Evolutionary conservation across 805 yeast genomes (phyloP).

Genomic region (Lachancea lanzarotensis): DNA sequence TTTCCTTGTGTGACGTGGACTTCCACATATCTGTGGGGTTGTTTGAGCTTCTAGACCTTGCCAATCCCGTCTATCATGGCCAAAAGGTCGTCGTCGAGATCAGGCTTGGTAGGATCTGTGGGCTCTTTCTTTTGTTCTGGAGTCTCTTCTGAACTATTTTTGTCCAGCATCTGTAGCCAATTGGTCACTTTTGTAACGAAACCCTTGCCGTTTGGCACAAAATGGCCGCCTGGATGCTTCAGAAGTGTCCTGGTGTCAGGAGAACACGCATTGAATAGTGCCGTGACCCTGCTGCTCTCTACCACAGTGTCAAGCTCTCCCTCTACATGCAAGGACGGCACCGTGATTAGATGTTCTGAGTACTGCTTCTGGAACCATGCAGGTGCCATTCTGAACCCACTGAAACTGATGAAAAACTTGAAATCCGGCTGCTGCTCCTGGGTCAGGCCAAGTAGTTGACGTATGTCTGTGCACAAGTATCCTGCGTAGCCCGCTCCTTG

Average conservation of each 20-base stretch:
- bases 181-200: conserved; percentile 31
- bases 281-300: conserved; percentile 57
- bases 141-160: not conserved
- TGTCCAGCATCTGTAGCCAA: conserved; percentile 28
- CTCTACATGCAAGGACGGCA: conserved; percentile 64
- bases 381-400: conserved; percentile 48
- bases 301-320: conserved; percentile 93
- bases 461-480: conserved; percentile 50
- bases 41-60: conserved; percentile 23
- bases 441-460: conserved; percentile 37
- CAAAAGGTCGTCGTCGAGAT: conserved; percentile 32
- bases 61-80: conserved; percentile 38
- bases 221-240: conserved; percentile 94
- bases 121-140: no score
- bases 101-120: conserved; percentile 11
- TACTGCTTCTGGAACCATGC: conserved; percentile 26
- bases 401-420: conserved; percentile 67
- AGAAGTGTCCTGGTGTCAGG: conserved; percentile 41
- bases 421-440: conserved; percentile 39
- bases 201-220: conserved; percentile 75
- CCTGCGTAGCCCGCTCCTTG: conserved; percentile 93
- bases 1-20: no score
- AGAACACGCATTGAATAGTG: conserved; percentile 47
- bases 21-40: no score
- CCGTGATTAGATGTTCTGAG: conserved; percentile 22